These are phyloP conservation scores for Plasmodium falciparum DNA, from an alignment of 169 alveolate genomes.

Conservation along the genomic window DNA sequence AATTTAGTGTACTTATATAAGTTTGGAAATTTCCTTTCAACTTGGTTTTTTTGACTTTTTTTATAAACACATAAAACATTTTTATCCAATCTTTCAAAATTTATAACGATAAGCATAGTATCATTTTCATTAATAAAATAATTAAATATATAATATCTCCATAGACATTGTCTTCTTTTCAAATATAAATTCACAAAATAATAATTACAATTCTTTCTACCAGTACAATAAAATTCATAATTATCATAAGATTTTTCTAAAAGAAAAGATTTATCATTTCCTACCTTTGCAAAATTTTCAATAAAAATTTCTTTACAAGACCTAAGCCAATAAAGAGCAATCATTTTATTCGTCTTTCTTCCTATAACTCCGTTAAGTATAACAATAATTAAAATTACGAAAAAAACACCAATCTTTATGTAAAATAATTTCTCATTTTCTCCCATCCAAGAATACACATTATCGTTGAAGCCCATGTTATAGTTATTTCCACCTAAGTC, in stretches of 20 bases:
- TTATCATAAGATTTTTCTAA: conserved; percentile 64
- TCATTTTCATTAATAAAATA: conserved; percentile 47
- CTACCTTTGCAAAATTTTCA: conserved; percentile 54
- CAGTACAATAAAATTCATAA: conserved; percentile 65
- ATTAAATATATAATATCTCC: conserved; percentile 63
- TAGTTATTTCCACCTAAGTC: neutral
- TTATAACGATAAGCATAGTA: conserved; percentile 38
- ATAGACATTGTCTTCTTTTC: conserved; percentile 58
- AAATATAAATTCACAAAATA: conserved; percentile 52
- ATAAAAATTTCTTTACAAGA: conserved; percentile 61
- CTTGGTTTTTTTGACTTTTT: conserved; percentile 43
- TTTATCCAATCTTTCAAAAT: conserved; percentile 60
- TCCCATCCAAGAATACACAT: conserved; percentile 38
- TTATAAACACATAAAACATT: conserved; percentile 50
- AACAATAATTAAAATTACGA: conserved; percentile 8
- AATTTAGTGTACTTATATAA: conserved; percentile 58
- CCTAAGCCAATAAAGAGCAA: conserved; percentile 69
- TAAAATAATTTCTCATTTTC: conserved; percentile 63
- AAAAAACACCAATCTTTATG: conserved; percentile 14
- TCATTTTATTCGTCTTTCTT: conserved; percentile 31
- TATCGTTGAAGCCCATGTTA: no score
- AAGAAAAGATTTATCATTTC: conserved; percentile 71
- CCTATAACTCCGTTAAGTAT: conserved; percentile 53
- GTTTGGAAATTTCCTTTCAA: conserved; percentile 43
- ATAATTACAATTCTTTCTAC: conserved; percentile 68